Percentiles rank a stretch among this genome's conserved stretches.
phyloP scores from a whole-genome alignment of 2,329 filamentous ascomycete genomes.

The Penicillium sp. region DNA sequence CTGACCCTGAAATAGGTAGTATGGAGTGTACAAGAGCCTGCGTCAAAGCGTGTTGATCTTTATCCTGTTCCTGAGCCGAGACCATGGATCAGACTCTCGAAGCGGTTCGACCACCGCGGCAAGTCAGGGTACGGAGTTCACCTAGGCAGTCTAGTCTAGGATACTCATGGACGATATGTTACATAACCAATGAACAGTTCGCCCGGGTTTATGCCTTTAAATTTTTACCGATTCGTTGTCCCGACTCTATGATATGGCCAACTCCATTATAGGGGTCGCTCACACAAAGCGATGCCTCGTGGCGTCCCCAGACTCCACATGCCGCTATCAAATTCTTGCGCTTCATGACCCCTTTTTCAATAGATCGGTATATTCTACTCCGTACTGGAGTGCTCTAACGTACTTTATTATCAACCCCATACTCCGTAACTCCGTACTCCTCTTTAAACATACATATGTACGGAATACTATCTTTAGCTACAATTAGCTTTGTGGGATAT shows the following conservation, averaged over 20 bases:
- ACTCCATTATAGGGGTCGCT: constrained; percentile 19
- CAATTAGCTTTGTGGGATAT: constrained; percentile 2
- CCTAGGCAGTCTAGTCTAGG: background rate
- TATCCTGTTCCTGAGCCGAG: constrained; percentile 13
- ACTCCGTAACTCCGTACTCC: background rate
- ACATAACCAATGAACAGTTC: constrained; percentile 1
- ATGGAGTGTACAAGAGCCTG: background rate
- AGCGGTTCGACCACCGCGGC: constrained; percentile 8
- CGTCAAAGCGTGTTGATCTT: constrained; percentile 12
- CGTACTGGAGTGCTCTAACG: background rate
- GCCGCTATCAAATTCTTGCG: constrained; percentile 14
- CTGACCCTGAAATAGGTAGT: background rate
- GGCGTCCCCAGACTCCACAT: constrained; percentile 21
- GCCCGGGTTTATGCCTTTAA: background rate
- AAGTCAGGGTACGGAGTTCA: background rate
- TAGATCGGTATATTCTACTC: constrained; percentile 11
- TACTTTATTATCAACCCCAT: constrained; percentile 6
- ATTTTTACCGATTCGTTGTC: background rate
- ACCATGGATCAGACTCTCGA: constrained; percentile 2
- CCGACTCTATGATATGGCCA: constrained; percentile 17
- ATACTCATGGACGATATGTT: background rate
- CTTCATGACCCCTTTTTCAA: constrained; percentile 11
- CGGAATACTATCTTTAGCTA: constrained; percentile 11
- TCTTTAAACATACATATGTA: too few relatives aligned
- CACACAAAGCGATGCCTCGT: constrained; percentile 9